Evolutionary conservation across 140 eudicot species (phyloP).

Genomic region (Eryngium alpinum): DNA sequence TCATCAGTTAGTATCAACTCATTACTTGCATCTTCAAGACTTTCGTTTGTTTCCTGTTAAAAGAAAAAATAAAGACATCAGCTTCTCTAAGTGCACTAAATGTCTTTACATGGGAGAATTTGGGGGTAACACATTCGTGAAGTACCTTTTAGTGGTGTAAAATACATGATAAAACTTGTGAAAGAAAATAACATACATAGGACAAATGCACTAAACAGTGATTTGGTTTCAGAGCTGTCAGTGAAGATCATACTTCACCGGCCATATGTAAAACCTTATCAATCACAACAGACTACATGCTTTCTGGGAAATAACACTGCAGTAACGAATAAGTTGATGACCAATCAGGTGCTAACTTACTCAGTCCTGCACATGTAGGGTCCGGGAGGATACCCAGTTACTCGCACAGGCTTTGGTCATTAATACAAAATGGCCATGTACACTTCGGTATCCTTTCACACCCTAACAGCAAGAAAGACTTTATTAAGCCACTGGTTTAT

Average conservation of each 20-base stretch:
- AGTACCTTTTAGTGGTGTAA: too few species aligned
- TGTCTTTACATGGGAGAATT: too few species aligned
- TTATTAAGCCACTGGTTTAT: background rate
- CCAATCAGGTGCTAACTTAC: too few species aligned
- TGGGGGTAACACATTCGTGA: too few species aligned
- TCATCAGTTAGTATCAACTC: constrained; percentile 89
- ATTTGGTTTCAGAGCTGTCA: background rate
- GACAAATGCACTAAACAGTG: background rate
- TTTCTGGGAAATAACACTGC: too few species aligned
- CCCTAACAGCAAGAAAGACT: background rate
- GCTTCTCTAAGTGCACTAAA: too few species aligned
- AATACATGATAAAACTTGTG: too few species aligned
- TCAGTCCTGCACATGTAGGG: background rate
- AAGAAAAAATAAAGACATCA: too few species aligned
- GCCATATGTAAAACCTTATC: background rate
- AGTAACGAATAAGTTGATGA: too few species aligned
- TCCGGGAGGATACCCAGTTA: background rate
- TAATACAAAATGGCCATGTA: too few species aligned
- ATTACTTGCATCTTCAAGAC: constrained; percentile 89
- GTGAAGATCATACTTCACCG: too few species aligned
- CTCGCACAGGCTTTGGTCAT: background rate
- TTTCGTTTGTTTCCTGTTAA: constrained; percentile 69
- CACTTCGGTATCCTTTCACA: background rate
- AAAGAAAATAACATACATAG: too few species aligned
- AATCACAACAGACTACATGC: background rate